Percentiles rank a stretch among this genome's conserved stretches.
Conservation (phyloP, 495 filamentous ascomycete species). For the Venustampulla echinocandica region DNA sequence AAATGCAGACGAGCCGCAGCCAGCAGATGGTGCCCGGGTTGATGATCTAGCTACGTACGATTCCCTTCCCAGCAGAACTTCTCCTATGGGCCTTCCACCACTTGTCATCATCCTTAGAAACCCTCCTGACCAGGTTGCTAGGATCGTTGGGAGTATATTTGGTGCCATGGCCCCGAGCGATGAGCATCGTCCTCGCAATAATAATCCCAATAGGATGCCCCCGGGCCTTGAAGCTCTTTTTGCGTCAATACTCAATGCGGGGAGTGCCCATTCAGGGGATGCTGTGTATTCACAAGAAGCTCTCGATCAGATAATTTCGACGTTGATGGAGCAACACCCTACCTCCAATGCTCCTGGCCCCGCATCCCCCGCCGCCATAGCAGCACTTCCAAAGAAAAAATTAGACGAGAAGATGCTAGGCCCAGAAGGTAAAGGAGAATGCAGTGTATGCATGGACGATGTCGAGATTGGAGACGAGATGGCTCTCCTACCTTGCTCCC, state of each 20-base stretch:
- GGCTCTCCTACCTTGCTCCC: slow-evolving; percentile 72
- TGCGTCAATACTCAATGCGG: slow-evolving; percentile 47
- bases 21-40: slow-evolving; percentile 10
- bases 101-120: slow-evolving; percentile 17
- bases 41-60: slow-evolving; percentile 23
- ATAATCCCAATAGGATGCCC: slow-evolving; percentile 12
- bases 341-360: slow-evolving; percentile 74
- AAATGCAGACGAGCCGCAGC: slow-evolving; percentile 13
- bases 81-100: slow-evolving; percentile 12
- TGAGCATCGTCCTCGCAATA: neutral
- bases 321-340: slow-evolving; percentile 74
- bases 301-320: slow-evolving; percentile 77
- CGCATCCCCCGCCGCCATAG: slow-evolving; percentile 66
- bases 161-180: slow-evolving; percentile 8
- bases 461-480: slow-evolving; percentile 68
- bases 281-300: slow-evolving; percentile 90
- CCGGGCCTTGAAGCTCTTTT: slow-evolving; percentile 29
- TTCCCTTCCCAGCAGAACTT: slow-evolving; percentile 3
- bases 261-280: slow-evolving; percentile 56
- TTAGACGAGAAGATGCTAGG: slow-evolving; percentile 59
- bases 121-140: slow-evolving; percentile 21
- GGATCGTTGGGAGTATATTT: slow-evolving; percentile 19
- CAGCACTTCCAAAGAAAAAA: slow-evolving; percentile 58
- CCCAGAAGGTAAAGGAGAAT: slow-evolving; percentile 34
- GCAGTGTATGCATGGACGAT: slow-evolving; percentile 68